These are phyloP conservation scores for Rhodotorula kratochvilovae DNA, from an alignment of 768 basidiomycete species.

Conservation along the genomic window DNA sequence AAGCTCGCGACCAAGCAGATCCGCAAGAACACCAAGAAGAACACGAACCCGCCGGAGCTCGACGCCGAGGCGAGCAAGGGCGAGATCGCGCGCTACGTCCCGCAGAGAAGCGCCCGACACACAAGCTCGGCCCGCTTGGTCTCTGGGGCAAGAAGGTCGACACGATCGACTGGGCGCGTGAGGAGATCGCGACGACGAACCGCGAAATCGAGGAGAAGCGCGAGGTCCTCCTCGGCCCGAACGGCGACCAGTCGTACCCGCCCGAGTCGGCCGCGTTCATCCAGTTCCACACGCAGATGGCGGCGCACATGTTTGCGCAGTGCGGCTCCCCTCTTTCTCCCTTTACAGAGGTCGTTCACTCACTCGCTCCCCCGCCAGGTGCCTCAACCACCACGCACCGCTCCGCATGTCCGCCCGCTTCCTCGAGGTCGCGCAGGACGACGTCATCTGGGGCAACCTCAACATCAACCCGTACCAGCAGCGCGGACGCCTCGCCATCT, in stretches of 20 bases:
- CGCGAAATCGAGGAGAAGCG: slow-evolving; percentile 51
- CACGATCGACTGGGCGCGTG: slow-evolving; percentile 75
- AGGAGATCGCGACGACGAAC: slow-evolving; percentile 57
- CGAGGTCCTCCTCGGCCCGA: slow-evolving; percentile 47
- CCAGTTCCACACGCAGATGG: slow-evolving; percentile 82
- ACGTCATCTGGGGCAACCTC: slow-evolving; percentile 89
- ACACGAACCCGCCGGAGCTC: slow-evolving; percentile 31
- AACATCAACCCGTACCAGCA: slow-evolving; percentile 83
- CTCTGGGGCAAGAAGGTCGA: slow-evolving; percentile 85
- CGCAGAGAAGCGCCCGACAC: slow-evolving; percentile 69
- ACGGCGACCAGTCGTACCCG: slow-evolving; percentile 53
- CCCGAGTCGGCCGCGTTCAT: slow-evolving; percentile 56
- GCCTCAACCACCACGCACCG: slow-evolving; percentile 40
- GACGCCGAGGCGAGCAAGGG: slow-evolving; percentile 40
- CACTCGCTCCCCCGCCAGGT: neutral
- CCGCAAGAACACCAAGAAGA: slow-evolving; percentile 48
- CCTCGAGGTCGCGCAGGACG: slow-evolving; percentile 75
- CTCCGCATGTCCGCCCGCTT: slow-evolving; percentile 64
- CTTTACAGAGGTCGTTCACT: slow-evolving; percentile 66
- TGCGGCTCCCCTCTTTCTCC: slow-evolving; percentile 35
- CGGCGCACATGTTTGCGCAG: slow-evolving; percentile 81
- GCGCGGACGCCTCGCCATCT: slow-evolving; percentile 61
- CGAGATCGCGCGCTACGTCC: slow-evolving; percentile 61
- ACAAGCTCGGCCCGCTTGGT: slow-evolving; percentile 55
- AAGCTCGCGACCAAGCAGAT: slow-evolving; percentile 67